Conservation (phyloP, 2,329 filamentous ascomycete species). For the Paecilomyces fulvus region DNA sequence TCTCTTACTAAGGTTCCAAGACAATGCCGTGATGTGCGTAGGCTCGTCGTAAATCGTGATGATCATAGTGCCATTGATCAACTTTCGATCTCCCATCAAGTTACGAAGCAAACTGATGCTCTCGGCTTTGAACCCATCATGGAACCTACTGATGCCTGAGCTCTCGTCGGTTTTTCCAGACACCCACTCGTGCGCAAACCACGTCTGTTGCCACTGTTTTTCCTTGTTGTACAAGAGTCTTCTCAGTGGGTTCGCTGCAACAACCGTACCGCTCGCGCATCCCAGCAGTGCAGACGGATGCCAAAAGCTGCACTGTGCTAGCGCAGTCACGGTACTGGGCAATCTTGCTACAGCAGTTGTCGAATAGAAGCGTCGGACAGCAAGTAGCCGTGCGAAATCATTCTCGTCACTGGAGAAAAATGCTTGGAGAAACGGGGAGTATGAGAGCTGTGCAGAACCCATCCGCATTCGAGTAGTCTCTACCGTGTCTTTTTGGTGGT, state of each 20-base stretch:
- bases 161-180: constrained; percentile 16
- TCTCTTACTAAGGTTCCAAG: constrained; percentile 61
- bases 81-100: constrained; percentile 21
- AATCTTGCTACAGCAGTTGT: constrained; percentile 42
- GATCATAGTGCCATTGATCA: constrained; percentile 23
- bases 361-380: constrained; percentile 46
- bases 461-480: constrained; percentile 43
- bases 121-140: constrained; percentile 37
- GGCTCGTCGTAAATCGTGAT: constrained; percentile 52
- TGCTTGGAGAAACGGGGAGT: constrained; percentile 48
- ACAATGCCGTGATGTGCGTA: constrained; percentile 53
- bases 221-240: constrained; percentile 44
- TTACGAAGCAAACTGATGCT: constrained; percentile 23
- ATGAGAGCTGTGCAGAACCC: constrained; percentile 41
- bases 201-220: constrained; percentile 45
- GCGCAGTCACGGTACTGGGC: constrained; percentile 24
- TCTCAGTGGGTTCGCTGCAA: constrained; percentile 44
- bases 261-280: constrained; percentile 43
- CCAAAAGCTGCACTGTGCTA: constrained; percentile 29
- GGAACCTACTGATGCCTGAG: constrained; percentile 33
- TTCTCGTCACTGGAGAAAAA: constrained; percentile 49
- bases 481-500: constrained; percentile 37
- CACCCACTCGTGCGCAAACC: constrained; percentile 52
- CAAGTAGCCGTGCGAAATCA: constrained; percentile 40
- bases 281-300: constrained; percentile 49